Percentiles rank a stretch among this genome's conserved stretches.
Evolutionary conservation across 2,329 filamentous ascomycete species (phyloP).

Genomic region (Paradendryphiella salina): DNA sequence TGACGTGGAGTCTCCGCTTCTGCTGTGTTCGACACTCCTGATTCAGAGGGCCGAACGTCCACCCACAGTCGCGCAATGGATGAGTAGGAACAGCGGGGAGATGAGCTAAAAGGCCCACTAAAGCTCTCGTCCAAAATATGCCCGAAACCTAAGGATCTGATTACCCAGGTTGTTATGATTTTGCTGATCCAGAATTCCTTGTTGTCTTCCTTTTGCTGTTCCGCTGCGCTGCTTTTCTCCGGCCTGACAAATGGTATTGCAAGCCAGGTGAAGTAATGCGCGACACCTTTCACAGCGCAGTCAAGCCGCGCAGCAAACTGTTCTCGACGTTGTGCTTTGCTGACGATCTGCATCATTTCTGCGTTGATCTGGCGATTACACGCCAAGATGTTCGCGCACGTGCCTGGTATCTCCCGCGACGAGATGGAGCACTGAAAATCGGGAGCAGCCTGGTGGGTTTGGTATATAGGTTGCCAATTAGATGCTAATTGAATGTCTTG

Average conservation of each 20-base stretch:
- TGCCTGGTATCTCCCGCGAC: conserved; percentile 26
- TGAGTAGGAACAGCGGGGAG: conserved; percentile 4
- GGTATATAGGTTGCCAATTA: conserved; percentile 21
- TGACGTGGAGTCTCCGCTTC: conserved; percentile 20
- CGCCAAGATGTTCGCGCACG: conserved; percentile 37
- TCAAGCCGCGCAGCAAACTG: conserved; percentile 31
- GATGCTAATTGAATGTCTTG: conserved; percentile 25
- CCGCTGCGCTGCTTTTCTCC: background rate
- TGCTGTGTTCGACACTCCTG: conserved; percentile 25
- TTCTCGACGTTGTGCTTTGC: conserved; percentile 21
- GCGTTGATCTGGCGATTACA: conserved; percentile 35
- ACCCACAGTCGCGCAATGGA: conserved; percentile 36
- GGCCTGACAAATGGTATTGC: conserved; percentile 36
- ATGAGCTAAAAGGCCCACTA: background rate
- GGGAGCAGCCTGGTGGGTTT: conserved; percentile 17
- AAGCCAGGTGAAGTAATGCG: conserved; percentile 41
- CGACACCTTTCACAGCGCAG: conserved; percentile 37
- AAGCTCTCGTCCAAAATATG: conserved; percentile 7
- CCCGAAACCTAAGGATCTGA: conserved; percentile 12
- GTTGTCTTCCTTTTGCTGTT: background rate
- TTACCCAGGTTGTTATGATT: conserved; percentile 23
- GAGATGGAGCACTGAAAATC: conserved; percentile 36
- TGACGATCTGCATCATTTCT: conserved; percentile 35
- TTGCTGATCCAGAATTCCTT: conserved; percentile 1
- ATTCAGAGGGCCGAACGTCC: conserved; percentile 35